Conservation (phyloP, 805 yeast genomes). For the Teunomyces lycoperdinae region DNA sequence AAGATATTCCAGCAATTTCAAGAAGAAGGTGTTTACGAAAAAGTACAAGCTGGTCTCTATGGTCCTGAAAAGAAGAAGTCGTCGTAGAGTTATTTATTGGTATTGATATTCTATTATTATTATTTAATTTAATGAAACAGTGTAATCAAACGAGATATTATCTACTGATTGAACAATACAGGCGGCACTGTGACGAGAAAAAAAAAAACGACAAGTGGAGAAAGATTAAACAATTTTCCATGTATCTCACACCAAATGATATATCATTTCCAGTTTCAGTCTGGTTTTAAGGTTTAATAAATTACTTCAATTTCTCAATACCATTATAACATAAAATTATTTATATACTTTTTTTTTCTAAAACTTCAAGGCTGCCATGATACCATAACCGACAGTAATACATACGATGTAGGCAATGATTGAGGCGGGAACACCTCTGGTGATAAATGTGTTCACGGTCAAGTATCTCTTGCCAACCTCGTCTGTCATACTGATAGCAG, state of each 20-base stretch:
- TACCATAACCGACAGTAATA: conserved; percentile 77
- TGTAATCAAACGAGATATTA: background rate
- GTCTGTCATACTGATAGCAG: conserved; percentile 93
- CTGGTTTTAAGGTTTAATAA: too few species aligned
- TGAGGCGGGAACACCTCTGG: conserved; percentile 88
- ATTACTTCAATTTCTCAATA: too few species aligned
- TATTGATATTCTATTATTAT: background rate
- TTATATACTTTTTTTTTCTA: background rate
- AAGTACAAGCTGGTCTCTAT: conserved; percentile 27
- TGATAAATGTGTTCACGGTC: conserved; percentile 81
- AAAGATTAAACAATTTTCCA: too few species aligned
- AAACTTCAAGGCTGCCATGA: conserved; percentile 44
- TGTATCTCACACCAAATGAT: too few species aligned
- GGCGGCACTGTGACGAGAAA: too few species aligned
- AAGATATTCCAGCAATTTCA: conserved; percentile 29
- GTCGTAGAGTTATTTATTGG: background rate
- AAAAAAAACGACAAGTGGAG: too few species aligned
- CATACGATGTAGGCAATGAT: conserved; percentile 64
- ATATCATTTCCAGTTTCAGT: too few species aligned
- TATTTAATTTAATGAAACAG: background rate
- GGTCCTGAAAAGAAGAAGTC: conserved; percentile 15
- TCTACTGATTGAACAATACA: too few species aligned
- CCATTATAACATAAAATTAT: too few species aligned
- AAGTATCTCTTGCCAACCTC: conserved; percentile 89
- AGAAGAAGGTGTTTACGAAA: conserved; percentile 26